Evolutionary conservation across 2,329 filamentous ascomycete genomes (phyloP), one percentile per base, ranked within the genome.

Genomic region (Dactylellina drechsleri): DNA sequence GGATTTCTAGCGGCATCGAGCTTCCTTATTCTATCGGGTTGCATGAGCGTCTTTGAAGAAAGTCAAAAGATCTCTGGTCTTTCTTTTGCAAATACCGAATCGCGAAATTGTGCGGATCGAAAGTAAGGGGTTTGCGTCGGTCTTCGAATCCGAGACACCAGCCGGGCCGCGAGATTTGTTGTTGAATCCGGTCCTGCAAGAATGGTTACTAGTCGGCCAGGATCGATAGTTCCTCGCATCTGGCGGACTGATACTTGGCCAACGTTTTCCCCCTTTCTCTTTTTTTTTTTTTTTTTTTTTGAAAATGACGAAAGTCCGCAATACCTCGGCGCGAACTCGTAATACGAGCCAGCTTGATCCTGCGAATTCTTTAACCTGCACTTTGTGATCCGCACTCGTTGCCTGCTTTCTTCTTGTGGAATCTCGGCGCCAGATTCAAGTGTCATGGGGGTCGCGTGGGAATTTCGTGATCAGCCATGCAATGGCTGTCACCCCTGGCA

Each of bases 371-470:
- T 36, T 5, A 36, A 36, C 31, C 31, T 36, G 31, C 31, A 36
- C 31, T 36, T 36, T 36, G 6, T 1, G 6, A 7, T 36, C 31
- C 31, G 31, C 31, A 36, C 31, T 5, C 31, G 31, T 36, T 36
- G 16, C 13, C 13, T n/a, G 16, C 43, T n/a, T 47, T 47, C 43
- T 47, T 8, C 5, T 47, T 18, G 43, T 18, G 43, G 16, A n/a
- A 18, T 36, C 31, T 36, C 31, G 31, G 31, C 31, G 31, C 52
- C 52, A 36, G 28, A 15, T n/a, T 5, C 5, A 20, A 41, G 18
- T 52, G 47, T 61, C 68, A 66, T 73, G 68, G 68, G 68, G 68
- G 70, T 67, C 62, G 70, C 70, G 70, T 74, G 70, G 70, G 70
- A 67, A 74, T 64, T 74, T 74, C 62, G 70, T 74, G 57, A 57